Conservation (phyloP, 108 stramenopile species). For the Aurantiochytrium sp. region DNA sequence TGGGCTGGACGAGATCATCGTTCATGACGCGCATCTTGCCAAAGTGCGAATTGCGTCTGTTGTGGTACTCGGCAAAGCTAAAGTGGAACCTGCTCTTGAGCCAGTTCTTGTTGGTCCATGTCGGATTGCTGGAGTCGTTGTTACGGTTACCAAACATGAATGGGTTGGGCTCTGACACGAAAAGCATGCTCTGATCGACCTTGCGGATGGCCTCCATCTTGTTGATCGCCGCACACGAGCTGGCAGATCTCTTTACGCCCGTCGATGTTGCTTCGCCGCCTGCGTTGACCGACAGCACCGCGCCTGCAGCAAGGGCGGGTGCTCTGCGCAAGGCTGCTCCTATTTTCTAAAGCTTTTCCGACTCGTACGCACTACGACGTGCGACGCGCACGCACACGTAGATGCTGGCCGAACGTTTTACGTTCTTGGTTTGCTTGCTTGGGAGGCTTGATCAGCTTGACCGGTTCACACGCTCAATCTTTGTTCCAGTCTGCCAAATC, state of each 20-base stretch:
- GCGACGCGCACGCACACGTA: too few relatives aligned
- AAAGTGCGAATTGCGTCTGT: constrained; percentile 52
- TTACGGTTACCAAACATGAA: constrained; percentile 59
- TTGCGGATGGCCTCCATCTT: not conserved
- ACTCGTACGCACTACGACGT: too few relatives aligned
- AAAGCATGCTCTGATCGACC: constrained; percentile 33
- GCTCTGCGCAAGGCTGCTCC: too few relatives aligned
- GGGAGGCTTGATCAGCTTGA: too few relatives aligned
- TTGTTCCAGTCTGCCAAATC: too few relatives aligned
- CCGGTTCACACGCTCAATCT: too few relatives aligned
- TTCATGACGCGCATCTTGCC: constrained; percentile 70
- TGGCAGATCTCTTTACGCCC: not conserved
- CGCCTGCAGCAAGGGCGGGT: not conserved
- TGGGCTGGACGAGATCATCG: constrained; percentile 70
- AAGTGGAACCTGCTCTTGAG: constrained; percentile 74
- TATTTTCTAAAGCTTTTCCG: too few relatives aligned
- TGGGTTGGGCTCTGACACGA: constrained; percentile 60
- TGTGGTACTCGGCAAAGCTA: constrained; percentile 68
- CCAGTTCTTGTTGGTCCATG: constrained; percentile 67
- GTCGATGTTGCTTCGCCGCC: not conserved
- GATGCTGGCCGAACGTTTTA: too few relatives aligned
- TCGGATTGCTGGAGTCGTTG: constrained; percentile 23
- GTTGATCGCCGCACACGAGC: not conserved
- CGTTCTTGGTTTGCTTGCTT: too few relatives aligned
- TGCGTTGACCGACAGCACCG: not conserved